Base-by-base conservation (phyloP, 1,284 basidiomycete species). In the Abortiporus biennis region DNA sequence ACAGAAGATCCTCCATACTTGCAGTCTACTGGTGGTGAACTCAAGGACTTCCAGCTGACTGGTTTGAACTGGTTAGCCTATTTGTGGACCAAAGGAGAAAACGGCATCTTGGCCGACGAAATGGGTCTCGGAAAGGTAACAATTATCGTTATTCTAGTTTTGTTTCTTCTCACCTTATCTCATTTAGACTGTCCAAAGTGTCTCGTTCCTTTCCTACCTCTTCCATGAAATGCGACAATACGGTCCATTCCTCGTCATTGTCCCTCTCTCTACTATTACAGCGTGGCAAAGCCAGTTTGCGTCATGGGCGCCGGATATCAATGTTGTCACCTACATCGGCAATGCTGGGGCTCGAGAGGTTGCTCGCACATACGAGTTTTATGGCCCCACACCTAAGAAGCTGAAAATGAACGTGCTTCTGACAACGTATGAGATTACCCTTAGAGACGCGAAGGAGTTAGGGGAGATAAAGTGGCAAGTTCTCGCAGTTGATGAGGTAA, bases 51-150 rank as follows among this genome's bases (percentile, higher is more conserved):
- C 72, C 96, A 99, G 68, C 74, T 99, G 42, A 97, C 92, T 1
- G 96, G 96, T 24, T 72, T 99, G 50, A 99, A 99, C 63, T 99
- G 96, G 96, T 76, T 99, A 17, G 90, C 92, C 1, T 99, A 96
- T 62, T 71, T 95, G 6, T 99, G 95, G 95, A 85, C 78, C 55
- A 83, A 92, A 54, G 90, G 90, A 17, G 88, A 96, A 54, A 98
- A 98, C 58, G 96, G 96, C 23, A 98, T 99, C 52, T 71, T 99
- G 22, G 96, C 96, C 1, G 96, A 99, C 59, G 96, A 99, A 75
- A 99, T 99, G 96, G 96, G 96, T 62, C 84, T 99, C 15, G 96
- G 96, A 42, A 99, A 99, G 78, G 86, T 85, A 29, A 38, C 54
- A 6, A 24, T 20, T 19, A 36, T 31, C 22, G 21, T 13, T 16